Base-by-base conservation (phyloP, 1,139 yeast genomes). In the Taiozyma onychis region DNA sequence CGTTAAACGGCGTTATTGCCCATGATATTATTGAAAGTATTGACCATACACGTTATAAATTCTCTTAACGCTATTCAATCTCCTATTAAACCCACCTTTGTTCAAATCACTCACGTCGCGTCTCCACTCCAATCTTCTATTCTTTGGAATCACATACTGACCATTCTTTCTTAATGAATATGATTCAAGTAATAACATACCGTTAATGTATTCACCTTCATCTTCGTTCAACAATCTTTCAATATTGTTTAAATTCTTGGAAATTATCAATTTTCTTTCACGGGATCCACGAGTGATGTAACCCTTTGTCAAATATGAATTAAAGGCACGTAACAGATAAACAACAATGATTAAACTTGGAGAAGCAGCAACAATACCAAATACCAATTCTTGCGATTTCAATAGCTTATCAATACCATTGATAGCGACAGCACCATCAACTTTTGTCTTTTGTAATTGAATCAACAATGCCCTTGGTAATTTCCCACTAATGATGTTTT, bases 371-470 rank as follows among this genome's bases (percentile, higher is more conserved):
- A 93, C 88, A 41, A 88, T 73, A 2, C 96, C 97, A 70, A 93
- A 89, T 26, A 93, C 95, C 48, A 93, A 77, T 65, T 93, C 96
- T 69, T 93, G 99, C 44, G 95, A 85, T 66, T 89, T 86, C 49
- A 93, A 75, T 57, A 93, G 72, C 65, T 88, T 85, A 68, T 93
- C 98, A 55, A 93, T 91, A 9, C 98, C 98, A 59, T 78, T 82
- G 54, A 93, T 79, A 0, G 97, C 98, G 9, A 90, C 74, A 35
- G 88, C 93, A 4, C 96, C 96, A 65, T 93, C 99, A 14, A 93
- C 97, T 69, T 93, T 93, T 14, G 96, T 86, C 68, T 93, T 93
- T 66, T 93, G 99, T 10, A 93, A 74, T 67, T 93, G 98, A 53
- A 93, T 91, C 60, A 93, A 69, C 45, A 93, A 68, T 13, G 93